These are phyloP conservation scores for Rhodotorula sp. DNA, from an alignment of 1,284 basidiomycete genomes.

Conservation along the genomic window DNA sequence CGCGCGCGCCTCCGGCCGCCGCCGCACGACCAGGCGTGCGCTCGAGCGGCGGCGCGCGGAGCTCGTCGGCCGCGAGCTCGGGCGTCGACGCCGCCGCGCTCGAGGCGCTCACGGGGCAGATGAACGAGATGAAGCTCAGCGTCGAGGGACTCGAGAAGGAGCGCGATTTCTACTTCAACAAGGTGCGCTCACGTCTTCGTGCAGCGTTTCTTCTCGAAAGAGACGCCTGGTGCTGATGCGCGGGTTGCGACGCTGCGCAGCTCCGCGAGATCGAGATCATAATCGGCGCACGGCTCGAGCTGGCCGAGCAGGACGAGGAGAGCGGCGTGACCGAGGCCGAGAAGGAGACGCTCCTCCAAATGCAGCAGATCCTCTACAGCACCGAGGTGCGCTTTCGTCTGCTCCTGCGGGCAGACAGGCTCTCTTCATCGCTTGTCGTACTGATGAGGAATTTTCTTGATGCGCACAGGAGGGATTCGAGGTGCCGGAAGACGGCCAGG, in stretches of 20 bases:
- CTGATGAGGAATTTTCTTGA: not conserved
- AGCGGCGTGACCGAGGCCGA: slow-evolving; percentile 57
- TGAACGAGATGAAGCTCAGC: slow-evolving; percentile 78
- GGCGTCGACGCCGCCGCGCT: slow-evolving; percentile 50
- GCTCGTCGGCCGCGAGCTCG: slow-evolving; percentile 5
- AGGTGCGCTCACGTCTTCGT: slow-evolving; percentile 60
- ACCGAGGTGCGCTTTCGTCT: slow-evolving; percentile 69
- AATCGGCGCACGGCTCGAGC: slow-evolving; percentile 56
- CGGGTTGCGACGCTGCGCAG: slow-evolving; percentile 53
- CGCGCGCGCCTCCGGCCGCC: slow-evolving; percentile 4
- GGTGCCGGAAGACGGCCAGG: slow-evolving; percentile 59
- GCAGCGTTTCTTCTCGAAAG: slow-evolving; percentile 13
- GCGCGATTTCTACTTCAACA: slow-evolving; percentile 92
- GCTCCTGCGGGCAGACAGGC: not conserved
- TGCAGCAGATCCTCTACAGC: slow-evolving; percentile 91
- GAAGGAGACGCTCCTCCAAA: slow-evolving; percentile 70
- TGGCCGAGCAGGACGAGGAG: slow-evolving; percentile 29
- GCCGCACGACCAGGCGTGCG: slow-evolving; percentile 1
- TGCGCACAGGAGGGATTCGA: slow-evolving; percentile 65
- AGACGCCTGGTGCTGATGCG: not conserved
- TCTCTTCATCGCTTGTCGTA: not conserved
- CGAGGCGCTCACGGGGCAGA: slow-evolving; percentile 69
- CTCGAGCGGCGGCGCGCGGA: not conserved
- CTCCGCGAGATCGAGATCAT: slow-evolving; percentile 94
- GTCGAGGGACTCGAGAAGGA: slow-evolving; percentile 65